Evolutionary conservation across 148 eudicot genomes (phyloP).

Genomic region (Rhododendron molle): DNA sequence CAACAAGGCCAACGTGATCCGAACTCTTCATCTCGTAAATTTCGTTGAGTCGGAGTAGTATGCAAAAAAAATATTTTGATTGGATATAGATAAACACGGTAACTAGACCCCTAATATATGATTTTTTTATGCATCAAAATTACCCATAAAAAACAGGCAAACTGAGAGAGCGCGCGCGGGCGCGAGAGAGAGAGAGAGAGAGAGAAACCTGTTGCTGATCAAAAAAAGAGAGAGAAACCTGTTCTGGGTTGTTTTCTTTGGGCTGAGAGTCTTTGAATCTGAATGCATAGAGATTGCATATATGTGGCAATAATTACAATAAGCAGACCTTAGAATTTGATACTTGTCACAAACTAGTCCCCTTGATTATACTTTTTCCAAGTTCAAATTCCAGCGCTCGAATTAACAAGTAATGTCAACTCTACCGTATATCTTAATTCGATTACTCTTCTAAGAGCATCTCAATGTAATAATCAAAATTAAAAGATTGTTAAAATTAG

Average conservation of each 20-base stretch:
- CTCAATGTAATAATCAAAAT: too few relatives aligned
- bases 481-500: too few relatives aligned
- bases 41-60: too few relatives aligned
- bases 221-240: background rate
- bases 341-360: background rate
- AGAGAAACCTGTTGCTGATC: too few relatives aligned
- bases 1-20: too few relatives aligned
- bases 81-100: too few relatives aligned
- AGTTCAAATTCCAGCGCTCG: background rate
- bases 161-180: too few relatives aligned
- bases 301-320: background rate
- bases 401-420: background rate
- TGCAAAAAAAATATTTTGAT: too few relatives aligned
- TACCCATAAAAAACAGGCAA: background rate
- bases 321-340: background rate
- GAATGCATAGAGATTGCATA: background rate
- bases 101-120: background rate
- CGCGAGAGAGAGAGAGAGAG: background rate
- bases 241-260: background rate
- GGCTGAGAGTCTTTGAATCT: background rate
- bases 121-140: background rate
- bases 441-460: too few relatives aligned
- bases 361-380: background rate
- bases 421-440: background rate
- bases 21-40: too few relatives aligned